These are phyloP conservation scores for Astragalus membranaceus DNA, from an alignment of 306 rosid species.

Conservation along the genomic window DNA sequence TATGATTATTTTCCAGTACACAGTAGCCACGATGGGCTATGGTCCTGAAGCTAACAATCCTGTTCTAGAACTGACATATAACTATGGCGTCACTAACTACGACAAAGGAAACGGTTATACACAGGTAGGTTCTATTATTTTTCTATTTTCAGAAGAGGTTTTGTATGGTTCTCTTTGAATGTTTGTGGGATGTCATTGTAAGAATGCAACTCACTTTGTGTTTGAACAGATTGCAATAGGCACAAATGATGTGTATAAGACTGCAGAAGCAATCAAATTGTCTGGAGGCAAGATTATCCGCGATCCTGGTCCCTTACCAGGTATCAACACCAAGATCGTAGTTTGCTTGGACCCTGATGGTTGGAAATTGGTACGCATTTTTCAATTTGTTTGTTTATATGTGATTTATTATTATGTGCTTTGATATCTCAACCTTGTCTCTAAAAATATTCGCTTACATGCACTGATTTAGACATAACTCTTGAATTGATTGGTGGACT, in stretches of 20 bases:
- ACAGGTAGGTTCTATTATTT: conserved; percentile 45
- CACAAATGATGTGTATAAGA: conserved; percentile 78
- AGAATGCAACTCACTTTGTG: conserved; percentile 13
- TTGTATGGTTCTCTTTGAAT: background rate
- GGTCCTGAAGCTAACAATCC: conserved; percentile 82
- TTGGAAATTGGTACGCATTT: conserved; percentile 73
- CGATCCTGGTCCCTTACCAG: conserved; percentile 92
- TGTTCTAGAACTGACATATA: conserved; percentile 80
- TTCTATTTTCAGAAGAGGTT: background rate
- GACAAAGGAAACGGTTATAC: conserved; percentile 83
- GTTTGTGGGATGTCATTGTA: background rate
- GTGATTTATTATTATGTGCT: background rate
- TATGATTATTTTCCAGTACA: conserved; percentile 40
- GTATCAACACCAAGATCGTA: conserved; percentile 82
- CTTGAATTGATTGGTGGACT: background rate
- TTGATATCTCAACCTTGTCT: background rate
- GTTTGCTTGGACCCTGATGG: conserved; percentile 97
- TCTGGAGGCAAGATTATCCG: conserved; percentile 73
- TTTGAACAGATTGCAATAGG: conserved; percentile 77
- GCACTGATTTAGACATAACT: background rate
- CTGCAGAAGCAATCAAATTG: conserved; percentile 81
- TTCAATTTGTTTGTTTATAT: conserved; percentile 9
- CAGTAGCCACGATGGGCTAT: conserved; percentile 60
- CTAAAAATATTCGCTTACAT: background rate
- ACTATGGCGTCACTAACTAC: conserved; percentile 78